A percentile compares a stretch with the other conserved stretches of the same genome.
Conservation (phyloP, 1,284 basidiomycete species). For the Heterobasidion annosum region DNA sequence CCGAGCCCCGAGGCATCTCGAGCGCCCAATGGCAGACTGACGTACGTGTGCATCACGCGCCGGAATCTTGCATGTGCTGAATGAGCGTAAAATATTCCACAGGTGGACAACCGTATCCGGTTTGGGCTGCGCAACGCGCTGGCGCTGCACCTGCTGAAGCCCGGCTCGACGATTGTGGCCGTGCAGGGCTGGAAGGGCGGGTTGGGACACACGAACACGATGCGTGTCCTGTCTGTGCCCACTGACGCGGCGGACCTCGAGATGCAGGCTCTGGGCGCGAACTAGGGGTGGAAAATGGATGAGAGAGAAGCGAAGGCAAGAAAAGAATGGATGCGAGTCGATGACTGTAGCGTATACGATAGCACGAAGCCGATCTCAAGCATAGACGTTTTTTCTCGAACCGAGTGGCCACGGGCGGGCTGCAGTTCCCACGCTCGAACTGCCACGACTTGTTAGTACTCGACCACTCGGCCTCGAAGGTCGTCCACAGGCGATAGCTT, state of each 20-base stretch:
- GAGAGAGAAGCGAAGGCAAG: background rate
- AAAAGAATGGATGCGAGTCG: background rate
- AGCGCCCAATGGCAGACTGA: slow-evolving; percentile 96
- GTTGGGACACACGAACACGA: slow-evolving; percentile 86
- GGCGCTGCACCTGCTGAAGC: slow-evolving; percentile 79
- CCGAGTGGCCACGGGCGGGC: too few relatives aligned
- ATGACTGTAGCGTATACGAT: too few relatives aligned
- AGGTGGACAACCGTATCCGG: slow-evolving; percentile 85
- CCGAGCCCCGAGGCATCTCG: slow-evolving; percentile 83
- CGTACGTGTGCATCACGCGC: slow-evolving; percentile 38
- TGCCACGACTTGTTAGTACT: background rate
- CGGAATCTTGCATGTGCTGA: slow-evolving; percentile 6
- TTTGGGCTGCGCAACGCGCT: slow-evolving; percentile 90
- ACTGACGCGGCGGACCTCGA: slow-evolving; percentile 79
- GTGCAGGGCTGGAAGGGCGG: slow-evolving; percentile 99
- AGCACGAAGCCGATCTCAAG: too few relatives aligned
- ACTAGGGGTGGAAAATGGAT: slow-evolving; percentile 5
- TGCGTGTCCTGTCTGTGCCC: slow-evolving; percentile 77
- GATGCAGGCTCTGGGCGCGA: slow-evolving; percentile 53
- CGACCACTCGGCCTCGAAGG: background rate
- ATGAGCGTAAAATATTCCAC: slow-evolving; percentile 19
- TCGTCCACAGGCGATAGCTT: background rate
- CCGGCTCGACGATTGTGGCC: slow-evolving; percentile 88
- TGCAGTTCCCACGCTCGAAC: too few relatives aligned
- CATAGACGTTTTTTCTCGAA: too few relatives aligned